These are phyloP conservation scores for Phytopythium montanum DNA, from an alignment of 352 stramenopile genomes.

Conservation along the genomic window DNA sequence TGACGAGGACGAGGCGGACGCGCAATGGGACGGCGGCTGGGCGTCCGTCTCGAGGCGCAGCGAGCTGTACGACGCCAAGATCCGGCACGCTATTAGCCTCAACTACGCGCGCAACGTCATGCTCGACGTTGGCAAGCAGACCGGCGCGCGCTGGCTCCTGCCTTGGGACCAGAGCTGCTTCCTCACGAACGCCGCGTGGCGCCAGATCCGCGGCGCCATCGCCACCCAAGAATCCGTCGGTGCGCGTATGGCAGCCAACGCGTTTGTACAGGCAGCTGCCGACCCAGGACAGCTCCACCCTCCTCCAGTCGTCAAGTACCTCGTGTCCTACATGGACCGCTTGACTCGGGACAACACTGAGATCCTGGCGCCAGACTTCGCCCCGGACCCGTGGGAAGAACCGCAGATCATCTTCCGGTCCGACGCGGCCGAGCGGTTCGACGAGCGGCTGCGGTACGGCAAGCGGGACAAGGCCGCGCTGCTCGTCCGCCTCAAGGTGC, in stretches of 20 bases:
- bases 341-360: conserved; percentile 40
- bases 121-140: conserved; percentile 29
- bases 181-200: conserved; percentile 35
- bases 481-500: conserved; percentile 35
- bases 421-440: conserved; percentile 42
- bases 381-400: conserved; percentile 39
- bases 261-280: conserved; percentile 12
- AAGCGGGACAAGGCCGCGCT: conserved; percentile 50
- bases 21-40: conserved; percentile 36
- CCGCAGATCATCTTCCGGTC: conserved; percentile 54
- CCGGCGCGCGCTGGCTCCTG: conserved; percentile 40
- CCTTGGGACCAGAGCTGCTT: conserved; percentile 60
- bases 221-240: conserved; percentile 8
- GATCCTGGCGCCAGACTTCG: conserved; percentile 30
- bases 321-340: conserved; percentile 50
- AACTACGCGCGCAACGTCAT: conserved; percentile 48
- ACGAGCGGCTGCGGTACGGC: conserved; percentile 47
- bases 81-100: conserved; percentile 44
- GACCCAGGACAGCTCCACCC: not conserved
- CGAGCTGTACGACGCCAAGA: conserved; percentile 46
- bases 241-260: conserved; percentile 2
- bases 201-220: conserved; percentile 29
- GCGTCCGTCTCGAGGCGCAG: conserved; percentile 23
- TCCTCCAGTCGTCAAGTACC: conserved; percentile 35
- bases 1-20: conserved; percentile 7